Evolutionary conservation across 2,329 filamentous ascomycete species (phyloP).

Genomic region (Neodidymelliopsis sp.): DNA sequence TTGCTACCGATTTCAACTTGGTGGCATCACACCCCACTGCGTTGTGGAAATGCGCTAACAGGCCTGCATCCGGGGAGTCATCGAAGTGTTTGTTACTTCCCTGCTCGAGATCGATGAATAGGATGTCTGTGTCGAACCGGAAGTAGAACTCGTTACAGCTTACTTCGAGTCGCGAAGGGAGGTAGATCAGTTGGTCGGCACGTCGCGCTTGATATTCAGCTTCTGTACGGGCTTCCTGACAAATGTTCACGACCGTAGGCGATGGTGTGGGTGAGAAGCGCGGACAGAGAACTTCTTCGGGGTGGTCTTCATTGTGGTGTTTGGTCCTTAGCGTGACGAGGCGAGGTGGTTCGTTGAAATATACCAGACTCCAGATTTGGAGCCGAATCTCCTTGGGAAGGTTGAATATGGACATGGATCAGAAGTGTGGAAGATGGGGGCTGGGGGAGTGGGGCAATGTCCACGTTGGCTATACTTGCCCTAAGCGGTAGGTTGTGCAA

Average conservation of each 20-base stretch:
- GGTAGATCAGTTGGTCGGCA: constrained; percentile 19
- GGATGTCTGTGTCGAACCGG: constrained; percentile 28
- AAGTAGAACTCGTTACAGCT: constrained; percentile 24
- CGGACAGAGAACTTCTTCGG: constrained; percentile 24
- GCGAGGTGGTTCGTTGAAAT: constrained; percentile 28
- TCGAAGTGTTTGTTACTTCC: constrained; percentile 25
- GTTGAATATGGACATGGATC: constrained; percentile 26
- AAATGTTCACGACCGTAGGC: constrained; percentile 25
- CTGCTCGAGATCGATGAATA: constrained; percentile 25
- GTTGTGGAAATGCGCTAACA: constrained; percentile 28
- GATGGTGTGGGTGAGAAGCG: constrained; percentile 29
- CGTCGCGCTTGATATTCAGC: constrained; percentile 27
- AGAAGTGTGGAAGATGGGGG: background rate
- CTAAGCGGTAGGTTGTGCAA: constrained; percentile 3
- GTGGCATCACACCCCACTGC: constrained; percentile 18
- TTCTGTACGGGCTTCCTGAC: constrained; percentile 30
- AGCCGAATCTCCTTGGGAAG: constrained; percentile 36
- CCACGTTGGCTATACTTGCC: constrained; percentile 1
- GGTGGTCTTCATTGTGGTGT: constrained; percentile 23
- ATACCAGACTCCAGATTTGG: constrained; percentile 30
- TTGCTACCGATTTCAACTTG: constrained; percentile 19
- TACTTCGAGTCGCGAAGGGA: constrained; percentile 9
- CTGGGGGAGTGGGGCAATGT: constrained; percentile 1
- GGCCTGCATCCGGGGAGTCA: constrained; percentile 26
- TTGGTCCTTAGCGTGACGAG: constrained; percentile 27